Evolutionary conservation across 768 basidiomycete species (phyloP).

Genomic region (Russula sp.): DNA sequence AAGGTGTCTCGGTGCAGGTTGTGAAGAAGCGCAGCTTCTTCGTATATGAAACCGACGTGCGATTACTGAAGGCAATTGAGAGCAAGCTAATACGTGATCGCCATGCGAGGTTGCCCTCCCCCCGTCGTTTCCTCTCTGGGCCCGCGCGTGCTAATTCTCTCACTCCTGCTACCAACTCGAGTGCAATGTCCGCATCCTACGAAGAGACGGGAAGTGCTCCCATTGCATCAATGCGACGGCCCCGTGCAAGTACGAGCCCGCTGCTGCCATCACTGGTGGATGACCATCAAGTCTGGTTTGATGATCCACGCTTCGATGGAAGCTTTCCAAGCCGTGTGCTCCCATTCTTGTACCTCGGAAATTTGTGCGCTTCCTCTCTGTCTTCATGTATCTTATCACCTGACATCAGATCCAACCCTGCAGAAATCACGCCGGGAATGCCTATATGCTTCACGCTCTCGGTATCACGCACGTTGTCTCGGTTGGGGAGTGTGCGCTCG

Average conservation of each 20-base stretch:
- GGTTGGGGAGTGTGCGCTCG: conserved; percentile 89
- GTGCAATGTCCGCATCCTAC: conserved; percentile 31
- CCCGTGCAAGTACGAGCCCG: conserved; percentile 66
- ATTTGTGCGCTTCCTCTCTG: conserved; percentile 57
- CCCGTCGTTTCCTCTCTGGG: conserved; percentile 14
- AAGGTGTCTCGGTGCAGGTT: conserved; percentile 30
- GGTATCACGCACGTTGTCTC: conserved; percentile 97
- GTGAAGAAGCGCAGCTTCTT: conserved; percentile 81
- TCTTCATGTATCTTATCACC: conserved; percentile 16
- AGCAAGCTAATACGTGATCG: conserved; percentile 35
- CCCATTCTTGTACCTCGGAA: conserved; percentile 91
- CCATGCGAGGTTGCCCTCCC: conserved; percentile 9
- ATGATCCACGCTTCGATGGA: conserved; percentile 88
- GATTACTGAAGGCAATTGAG: conserved; percentile 68
- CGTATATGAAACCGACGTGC: conserved; percentile 79
- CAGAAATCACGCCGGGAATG: conserved; percentile 91
- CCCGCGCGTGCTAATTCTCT: conserved; percentile 7
- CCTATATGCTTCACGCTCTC: conserved; percentile 91
- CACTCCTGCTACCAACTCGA: conserved; percentile 19
- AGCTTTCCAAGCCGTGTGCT: conserved; percentile 92
- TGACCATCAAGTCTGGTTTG: conserved; percentile 91
- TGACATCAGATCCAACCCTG: conserved; percentile 17
- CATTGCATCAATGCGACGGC: conserved; percentile 35
- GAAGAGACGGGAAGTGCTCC: conserved; percentile 19
- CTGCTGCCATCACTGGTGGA: conserved; percentile 55